Conservation (phyloP, 345 rosid species). For the Turnera subulata region DNA sequence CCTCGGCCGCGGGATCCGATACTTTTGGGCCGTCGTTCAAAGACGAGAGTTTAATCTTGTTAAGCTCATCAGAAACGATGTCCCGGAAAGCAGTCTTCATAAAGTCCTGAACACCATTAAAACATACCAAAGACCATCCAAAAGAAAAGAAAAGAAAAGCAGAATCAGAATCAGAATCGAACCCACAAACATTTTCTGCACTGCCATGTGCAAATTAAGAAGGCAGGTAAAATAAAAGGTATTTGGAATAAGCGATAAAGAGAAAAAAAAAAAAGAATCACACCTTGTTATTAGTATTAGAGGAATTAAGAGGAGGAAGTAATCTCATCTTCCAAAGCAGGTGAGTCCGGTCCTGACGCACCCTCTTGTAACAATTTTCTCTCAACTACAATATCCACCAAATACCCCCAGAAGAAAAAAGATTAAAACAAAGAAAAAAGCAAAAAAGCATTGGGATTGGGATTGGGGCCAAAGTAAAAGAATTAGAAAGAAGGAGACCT, state of each 20-base stretch:
- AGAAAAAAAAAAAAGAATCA: not conserved
- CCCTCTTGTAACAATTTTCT: conserved; percentile 69
- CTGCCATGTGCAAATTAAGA: not conserved
- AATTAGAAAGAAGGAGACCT: conserved; percentile 33
- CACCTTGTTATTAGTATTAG: conserved; percentile 45
- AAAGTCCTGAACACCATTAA: conserved; percentile 38
- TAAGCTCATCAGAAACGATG: conserved; percentile 69
- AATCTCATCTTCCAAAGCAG: conserved; percentile 78
- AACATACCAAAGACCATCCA: not conserved
- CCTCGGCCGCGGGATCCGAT: conserved; percentile 12
- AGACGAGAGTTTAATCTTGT: conserved; percentile 48
- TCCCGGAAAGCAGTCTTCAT: conserved; percentile 57
- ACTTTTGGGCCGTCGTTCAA: conserved; percentile 16
- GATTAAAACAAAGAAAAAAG: not conserved
- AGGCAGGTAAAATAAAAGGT: too few species aligned
- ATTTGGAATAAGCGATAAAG: too few species aligned
- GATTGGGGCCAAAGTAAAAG: too few species aligned
- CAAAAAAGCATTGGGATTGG: not conserved
- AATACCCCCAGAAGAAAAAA: not conserved
- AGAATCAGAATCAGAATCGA: not conserved
- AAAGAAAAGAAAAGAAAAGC: not conserved
- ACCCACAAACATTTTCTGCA: too few species aligned
- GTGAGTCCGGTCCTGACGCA: conserved; percentile 64
- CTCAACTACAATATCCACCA: conserved; percentile 42
- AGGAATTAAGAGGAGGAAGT: conserved; percentile 24